Evolutionary conservation across 1,284 basidiomycete species (phyloP).

Genomic region (Malassezia brasiliensis): DNA sequence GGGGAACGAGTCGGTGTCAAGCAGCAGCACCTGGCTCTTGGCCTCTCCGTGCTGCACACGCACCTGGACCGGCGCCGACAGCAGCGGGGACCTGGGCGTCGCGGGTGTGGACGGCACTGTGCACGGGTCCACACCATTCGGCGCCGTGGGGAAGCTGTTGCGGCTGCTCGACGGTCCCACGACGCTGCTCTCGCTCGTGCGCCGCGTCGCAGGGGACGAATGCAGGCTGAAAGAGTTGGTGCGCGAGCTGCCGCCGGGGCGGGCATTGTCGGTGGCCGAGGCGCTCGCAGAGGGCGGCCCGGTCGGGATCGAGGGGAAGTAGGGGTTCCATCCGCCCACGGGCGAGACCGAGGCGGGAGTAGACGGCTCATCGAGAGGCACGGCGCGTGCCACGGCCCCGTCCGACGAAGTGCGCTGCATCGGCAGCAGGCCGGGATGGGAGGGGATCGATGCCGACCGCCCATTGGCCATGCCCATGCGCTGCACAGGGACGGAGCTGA

Average conservation of each 20-base stretch:
- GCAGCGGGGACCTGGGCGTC: neutral
- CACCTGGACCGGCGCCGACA: neutral
- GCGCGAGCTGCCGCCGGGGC: neutral
- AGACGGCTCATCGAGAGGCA: neutral
- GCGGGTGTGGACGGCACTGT: neutral
- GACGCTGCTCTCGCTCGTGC: neutral
- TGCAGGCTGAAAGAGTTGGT: neutral
- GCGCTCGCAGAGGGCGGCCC: neutral
- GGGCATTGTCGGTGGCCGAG: neutral
- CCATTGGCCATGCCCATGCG: slow-evolving; percentile 1
- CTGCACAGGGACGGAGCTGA: neutral
- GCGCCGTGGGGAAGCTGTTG: no score
- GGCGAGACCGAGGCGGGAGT: neutral
- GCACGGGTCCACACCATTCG: neutral
- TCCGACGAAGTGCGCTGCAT: slow-evolving; percentile 17
- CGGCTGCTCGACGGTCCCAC: neutral
- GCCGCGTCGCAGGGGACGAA: neutral
- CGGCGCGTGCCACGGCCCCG: slow-evolving; percentile 1
- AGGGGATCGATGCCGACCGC: neutral
- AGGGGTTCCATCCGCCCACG: slow-evolving; percentile 11
- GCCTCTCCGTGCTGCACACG: neutral
- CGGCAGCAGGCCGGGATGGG: neutral
- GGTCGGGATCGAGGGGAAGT: slow-evolving; percentile 8
- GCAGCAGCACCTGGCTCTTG: neutral
- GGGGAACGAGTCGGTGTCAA: neutral